Conservation (phyloP, 148 eudicot species). For the Persicaria tinctoria region DNA sequence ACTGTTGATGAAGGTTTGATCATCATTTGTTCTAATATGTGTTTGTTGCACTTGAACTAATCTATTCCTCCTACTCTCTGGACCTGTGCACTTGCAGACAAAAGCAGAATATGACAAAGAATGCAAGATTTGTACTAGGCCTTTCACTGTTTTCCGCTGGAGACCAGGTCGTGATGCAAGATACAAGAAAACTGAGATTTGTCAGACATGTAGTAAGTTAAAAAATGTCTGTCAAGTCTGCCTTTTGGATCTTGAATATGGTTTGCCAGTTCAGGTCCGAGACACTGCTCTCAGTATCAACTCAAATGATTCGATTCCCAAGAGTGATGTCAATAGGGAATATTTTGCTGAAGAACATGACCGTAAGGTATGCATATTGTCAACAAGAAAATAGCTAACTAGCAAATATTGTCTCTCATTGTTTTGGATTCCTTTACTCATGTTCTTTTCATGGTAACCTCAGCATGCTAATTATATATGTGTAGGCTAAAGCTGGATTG, state of each 20-base stretch:
- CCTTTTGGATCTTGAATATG: constrained; percentile 94
- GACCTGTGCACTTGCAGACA: constrained; percentile 37
- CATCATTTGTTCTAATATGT: neutral
- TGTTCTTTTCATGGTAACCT: neutral
- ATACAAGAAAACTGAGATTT: constrained; percentile 81
- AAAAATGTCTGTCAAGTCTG: constrained; percentile 98
- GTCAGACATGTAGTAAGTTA: constrained; percentile 91
- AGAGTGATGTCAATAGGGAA: constrained; percentile 94
- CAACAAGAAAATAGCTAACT: neutral
- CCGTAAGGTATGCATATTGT: constrained; percentile 56
- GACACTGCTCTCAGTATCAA: constrained; percentile 88
- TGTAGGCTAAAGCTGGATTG: constrained; percentile 90
- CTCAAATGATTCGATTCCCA: constrained; percentile 90
- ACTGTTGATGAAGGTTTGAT: neutral
- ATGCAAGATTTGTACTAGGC: constrained; percentile 92
- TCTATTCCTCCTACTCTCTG: neutral
- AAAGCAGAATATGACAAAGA: constrained; percentile 85
- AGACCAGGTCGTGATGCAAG: constrained; percentile 98
- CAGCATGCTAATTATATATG: neutral
- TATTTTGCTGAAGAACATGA: constrained; percentile 97
- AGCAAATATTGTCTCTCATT: neutral
- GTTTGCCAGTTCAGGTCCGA: constrained; percentile 93
- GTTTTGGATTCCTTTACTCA: neutral
- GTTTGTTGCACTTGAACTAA: neutral
- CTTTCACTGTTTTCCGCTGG: constrained; percentile 97